These are phyloP conservation scores for Coemansia sp. DNA, from an alignment of 192 early-diverging fungal species.

Conservation along the genomic window DNA sequence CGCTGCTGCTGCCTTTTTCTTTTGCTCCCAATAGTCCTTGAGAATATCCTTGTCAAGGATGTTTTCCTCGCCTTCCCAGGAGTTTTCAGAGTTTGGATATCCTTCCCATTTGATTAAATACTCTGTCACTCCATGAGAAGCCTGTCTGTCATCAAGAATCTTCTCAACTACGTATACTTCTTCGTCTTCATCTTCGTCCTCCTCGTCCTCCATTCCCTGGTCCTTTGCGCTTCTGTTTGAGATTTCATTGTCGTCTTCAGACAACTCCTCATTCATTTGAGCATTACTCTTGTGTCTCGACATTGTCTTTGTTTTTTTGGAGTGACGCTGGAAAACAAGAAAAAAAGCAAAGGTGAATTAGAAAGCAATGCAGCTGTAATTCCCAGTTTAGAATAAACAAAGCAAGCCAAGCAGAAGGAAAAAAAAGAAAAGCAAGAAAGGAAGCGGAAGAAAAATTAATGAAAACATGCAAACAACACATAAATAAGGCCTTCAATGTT, in stretches of 20 bases:
- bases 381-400: too few relatives aligned
- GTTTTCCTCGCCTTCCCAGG: constrained; percentile 62
- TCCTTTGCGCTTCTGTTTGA: not conserved
- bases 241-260: constrained; percentile 3
- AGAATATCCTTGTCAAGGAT: constrained; percentile 42
- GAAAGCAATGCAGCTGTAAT: too few relatives aligned
- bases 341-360: not conserved
- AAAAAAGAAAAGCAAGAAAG: too few relatives aligned
- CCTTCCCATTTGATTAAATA: constrained; percentile 62
- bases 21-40: constrained; percentile 33
- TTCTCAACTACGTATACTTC: constrained; percentile 26
- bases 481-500: too few relatives aligned
- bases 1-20: constrained; percentile 12
- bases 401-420: too few relatives aligned
- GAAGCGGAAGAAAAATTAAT: too few relatives aligned
- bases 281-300: not conserved
- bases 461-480: too few relatives aligned
- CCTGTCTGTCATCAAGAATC: constrained; percentile 23
- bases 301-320: not conserved
- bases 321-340: not conserved
- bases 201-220: not conserved
- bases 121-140: constrained; percentile 8
- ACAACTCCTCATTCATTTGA: not conserved
- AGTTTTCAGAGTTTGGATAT: constrained; percentile 52
- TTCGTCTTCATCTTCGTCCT: constrained; percentile 23